Base-by-base conservation (phyloP, 371 early-diverging fungal genomes). In the Umbelopsis sp. region DNA sequence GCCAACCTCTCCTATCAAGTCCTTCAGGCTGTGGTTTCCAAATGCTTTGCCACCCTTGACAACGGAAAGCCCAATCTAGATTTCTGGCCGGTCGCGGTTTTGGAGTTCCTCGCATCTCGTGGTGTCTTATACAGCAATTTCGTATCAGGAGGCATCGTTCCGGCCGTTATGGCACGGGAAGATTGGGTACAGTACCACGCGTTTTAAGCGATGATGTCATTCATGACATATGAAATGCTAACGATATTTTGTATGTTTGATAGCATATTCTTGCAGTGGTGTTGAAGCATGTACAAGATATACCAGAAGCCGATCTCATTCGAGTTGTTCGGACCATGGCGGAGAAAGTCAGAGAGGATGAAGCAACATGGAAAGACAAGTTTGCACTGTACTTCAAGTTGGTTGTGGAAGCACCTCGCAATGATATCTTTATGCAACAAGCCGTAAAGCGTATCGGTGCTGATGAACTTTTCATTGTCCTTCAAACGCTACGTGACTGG, bases 401-500 rank as follows among this genome's bases (percentile, higher is more conserved):
- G 62, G 69, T 87, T 51, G 78, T 88, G 41, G 70, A 70, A 35
- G 78, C 86, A 3, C 88, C 89, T 32, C 78, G 79, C 65, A 89
- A 87, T 66, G 87, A 87, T 24, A 77, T 87, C 51, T 87, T 87
- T 70, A 77, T 89, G 80, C 87, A 86, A 69, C 85, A 87, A 68
- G 79, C 85, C 18, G 41, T 89, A 35, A 83, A 83, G 65, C 75
- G 71, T 41, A 71, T 89, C 24, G 73, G 72, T 18, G 77, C 77
- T 9, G 72, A 80, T 16, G 88, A 89, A 68, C 70, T 89, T 44
- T 74, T 80, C 8, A 62, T 73, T 44, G 71, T 86, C 12, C 66
- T 87, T 0, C 68, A 81, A 32, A 78, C 79, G 7, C 70, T 89
- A 50, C 70, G 70, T 46, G 65, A 70, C 12, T 85, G 87, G 86